These are phyloP conservation scores for Camellia oleifera DNA, from an alignment of 179 eudicot species.

Conservation along the genomic window DNA sequence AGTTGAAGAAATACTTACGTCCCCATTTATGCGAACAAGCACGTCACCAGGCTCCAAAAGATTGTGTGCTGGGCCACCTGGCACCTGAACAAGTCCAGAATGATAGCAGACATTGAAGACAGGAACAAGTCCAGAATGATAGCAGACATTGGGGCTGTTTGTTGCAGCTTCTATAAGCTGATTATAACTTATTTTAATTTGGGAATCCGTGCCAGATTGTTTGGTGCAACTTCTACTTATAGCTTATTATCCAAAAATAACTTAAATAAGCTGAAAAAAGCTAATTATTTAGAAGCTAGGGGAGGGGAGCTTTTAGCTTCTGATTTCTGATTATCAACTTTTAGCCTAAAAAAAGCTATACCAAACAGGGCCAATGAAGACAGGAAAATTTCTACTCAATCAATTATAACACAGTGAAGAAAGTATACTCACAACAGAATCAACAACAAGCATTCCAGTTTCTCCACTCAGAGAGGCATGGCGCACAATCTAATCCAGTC, in stretches of 20 bases:
- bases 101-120: constrained; percentile 7
- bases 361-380: no score
- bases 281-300: no score
- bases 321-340: no score
- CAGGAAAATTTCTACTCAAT: background rate
- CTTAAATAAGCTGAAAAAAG: no score
- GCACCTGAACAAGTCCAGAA: constrained; percentile 57
- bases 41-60: constrained; percentile 97
- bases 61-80: constrained; percentile 90
- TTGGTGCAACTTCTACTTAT: no score
- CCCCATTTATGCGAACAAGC: constrained; percentile 77
- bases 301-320: no score
- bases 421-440: constrained; percentile 75
- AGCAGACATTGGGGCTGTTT: no score
- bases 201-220: no score
- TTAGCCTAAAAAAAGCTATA: no score
- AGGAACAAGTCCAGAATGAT: background rate
- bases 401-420: constrained; percentile 14
- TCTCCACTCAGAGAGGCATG: constrained; percentile 81
- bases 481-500: constrained; percentile 72
- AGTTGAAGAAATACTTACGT: constrained; percentile 40
- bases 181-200: no score
- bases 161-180: no score
- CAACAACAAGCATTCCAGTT: constrained; percentile 98
- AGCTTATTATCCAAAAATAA: no score